Evolutionary conservation across 805 yeast genomes (phyloP).

Genomic region (Candida adriatica): DNA sequence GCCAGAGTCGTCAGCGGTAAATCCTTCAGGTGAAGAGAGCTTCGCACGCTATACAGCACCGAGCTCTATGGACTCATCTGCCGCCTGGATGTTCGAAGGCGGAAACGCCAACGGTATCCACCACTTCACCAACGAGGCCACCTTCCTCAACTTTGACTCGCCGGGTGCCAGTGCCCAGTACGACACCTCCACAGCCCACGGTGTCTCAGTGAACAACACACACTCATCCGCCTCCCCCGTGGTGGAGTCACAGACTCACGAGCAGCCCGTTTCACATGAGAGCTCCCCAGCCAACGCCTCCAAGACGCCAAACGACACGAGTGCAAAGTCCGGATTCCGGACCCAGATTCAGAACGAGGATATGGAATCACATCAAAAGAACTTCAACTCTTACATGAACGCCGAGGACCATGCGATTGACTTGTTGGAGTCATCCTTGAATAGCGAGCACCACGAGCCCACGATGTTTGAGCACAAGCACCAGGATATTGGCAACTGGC

Average conservation of each 20-base stretch:
- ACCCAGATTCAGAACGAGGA: background rate
- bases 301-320: background rate
- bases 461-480: slow-evolving; percentile 1
- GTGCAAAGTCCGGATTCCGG: background rate
- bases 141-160: slow-evolving; percentile 18
- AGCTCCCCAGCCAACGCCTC: background rate
- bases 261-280: background rate
- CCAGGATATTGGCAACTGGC: slow-evolving; percentile 4
- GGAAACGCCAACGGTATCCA: slow-evolving; percentile 4
- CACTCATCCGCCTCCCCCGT: background rate
- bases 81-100: slow-evolving; percentile 10
- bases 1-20: background rate
- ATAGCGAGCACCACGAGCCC: slow-evolving; percentile 1
- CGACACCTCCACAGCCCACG: background rate
- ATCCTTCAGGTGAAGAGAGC: background rate
- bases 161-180: slow-evolving; percentile 6
- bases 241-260: background rate
- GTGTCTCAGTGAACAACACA: too few species aligned
- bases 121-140: slow-evolving; percentile 2
- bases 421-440: slow-evolving; percentile 3
- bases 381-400: slow-evolving; percentile 1
- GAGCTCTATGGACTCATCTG: slow-evolving; percentile 2
- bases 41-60: background rate
- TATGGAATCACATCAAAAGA: background rate
- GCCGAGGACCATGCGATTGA: background rate